These are phyloP conservation scores for Xylaria acuta DNA, from an alignment of 495 filamentous ascomycete genomes.

Conservation along the genomic window DNA sequence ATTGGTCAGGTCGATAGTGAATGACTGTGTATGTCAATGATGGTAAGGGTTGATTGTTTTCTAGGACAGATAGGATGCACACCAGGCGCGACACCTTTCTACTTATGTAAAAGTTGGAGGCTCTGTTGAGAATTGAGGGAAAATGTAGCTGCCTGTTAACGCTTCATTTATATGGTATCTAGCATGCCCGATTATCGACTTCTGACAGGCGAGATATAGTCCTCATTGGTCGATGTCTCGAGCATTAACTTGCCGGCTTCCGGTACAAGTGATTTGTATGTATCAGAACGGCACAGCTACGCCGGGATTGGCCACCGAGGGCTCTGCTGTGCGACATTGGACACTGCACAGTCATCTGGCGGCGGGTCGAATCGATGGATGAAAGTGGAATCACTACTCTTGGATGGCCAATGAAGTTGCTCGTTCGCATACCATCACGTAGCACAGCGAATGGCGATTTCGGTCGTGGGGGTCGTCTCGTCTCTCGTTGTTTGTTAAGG, in stretches of 20 bases:
- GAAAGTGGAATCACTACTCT: neutral
- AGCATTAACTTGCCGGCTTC: conserved; percentile 17
- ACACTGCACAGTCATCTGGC: conserved; percentile 18
- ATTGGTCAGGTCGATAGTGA: neutral
- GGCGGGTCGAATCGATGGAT: neutral
- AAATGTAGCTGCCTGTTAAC: conserved; percentile 16
- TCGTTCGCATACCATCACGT: neutral
- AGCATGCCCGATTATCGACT: conserved; percentile 1
- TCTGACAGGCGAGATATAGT: conserved; percentile 1
- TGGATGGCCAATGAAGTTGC: conserved; percentile 9
- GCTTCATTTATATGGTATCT: neutral
- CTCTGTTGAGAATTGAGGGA: neutral
- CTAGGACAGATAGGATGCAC: conserved; percentile 1
- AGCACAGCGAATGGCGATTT: conserved; percentile 13
- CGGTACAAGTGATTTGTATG: conserved; percentile 13
- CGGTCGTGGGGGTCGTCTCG: neutral
- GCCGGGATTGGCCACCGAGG: conserved; percentile 24
- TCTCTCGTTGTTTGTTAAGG: neutral
- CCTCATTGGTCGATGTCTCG: conserved; percentile 17
- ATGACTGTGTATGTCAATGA: neutral
- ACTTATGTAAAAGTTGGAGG: neutral
- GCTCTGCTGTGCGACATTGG: conserved; percentile 8
- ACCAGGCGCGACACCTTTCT: neutral
- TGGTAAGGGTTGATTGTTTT: neutral
- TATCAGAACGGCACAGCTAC: conserved; percentile 18